Evolutionary conservation across 2,329 filamentous ascomycete genomes (phyloP).

Genomic region (Fusarium liriodendri): DNA sequence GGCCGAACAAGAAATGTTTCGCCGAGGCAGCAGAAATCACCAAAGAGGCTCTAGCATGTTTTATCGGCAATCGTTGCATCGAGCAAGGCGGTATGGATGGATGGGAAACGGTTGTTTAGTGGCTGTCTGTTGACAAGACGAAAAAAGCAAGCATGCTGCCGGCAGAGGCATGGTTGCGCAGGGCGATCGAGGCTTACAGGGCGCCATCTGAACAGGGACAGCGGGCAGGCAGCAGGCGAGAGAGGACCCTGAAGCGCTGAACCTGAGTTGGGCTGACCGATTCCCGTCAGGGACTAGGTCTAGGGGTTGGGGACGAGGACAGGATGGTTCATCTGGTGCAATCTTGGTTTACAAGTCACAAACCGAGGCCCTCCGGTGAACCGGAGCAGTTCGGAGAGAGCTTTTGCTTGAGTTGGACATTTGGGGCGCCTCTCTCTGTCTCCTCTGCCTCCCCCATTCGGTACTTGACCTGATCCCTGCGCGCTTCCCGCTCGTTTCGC

Average conservation of each 20-base stretch:
- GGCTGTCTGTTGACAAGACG: conserved; percentile 18
- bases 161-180: conserved; percentile 2
- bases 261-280: not conserved
- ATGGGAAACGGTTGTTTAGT: conserved; percentile 35
- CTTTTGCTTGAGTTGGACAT: conserved; percentile 11
- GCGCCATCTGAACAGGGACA: conserved; percentile 22
- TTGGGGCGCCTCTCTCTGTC: conserved; percentile 24
- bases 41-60: conserved; percentile 17
- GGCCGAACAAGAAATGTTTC: conserved; percentile 1
- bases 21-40: conserved; percentile 8
- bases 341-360: not conserved
- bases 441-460: conserved; percentile 29
- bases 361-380: not conserved
- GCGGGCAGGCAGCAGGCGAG: not conserved
- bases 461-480: conserved; percentile 37
- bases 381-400: not conserved
- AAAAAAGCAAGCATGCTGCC: conserved; percentile 15
- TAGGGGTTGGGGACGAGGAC: conserved; percentile 4
- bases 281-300: conserved; percentile 8
- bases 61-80: conserved; percentile 18
- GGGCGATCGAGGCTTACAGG: conserved; percentile 9
- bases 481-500: conserved; percentile 30
- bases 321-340: conserved; percentile 2
- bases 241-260: not conserved
- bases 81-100: conserved; percentile 14